phyloP scores from a whole-genome alignment of 2,329 filamentous ascomycete species.

The Trichoderma arundinaceum region DNA sequence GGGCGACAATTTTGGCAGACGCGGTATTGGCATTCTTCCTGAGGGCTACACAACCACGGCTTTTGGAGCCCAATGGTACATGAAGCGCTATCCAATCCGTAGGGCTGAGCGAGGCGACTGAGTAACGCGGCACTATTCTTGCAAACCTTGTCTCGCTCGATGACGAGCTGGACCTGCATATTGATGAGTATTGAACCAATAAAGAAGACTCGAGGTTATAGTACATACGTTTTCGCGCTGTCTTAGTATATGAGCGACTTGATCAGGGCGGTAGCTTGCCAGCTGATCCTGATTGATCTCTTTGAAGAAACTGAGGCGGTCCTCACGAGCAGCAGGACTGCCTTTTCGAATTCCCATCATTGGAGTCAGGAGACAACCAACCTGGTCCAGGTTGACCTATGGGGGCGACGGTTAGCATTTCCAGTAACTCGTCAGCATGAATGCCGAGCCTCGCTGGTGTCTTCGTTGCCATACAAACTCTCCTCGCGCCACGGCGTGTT shows the following conservation, averaged over 20 bases:
- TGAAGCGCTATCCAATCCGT: conserved; percentile 33
- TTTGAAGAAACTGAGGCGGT: conserved; percentile 52
- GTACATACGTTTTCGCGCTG: conserved; percentile 57
- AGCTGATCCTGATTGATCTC: conserved; percentile 53
- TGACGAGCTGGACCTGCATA: conserved; percentile 43
- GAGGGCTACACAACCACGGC: conserved; percentile 48
- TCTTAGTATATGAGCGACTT: conserved; percentile 54
- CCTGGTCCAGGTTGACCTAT: conserved; percentile 44
- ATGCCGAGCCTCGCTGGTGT: not conserved
- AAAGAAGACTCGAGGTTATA: conserved; percentile 33
- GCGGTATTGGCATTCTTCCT: conserved; percentile 56
- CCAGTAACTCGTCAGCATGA: not conserved
- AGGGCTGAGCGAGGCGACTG: conserved; percentile 32
- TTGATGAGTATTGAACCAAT: not conserved
- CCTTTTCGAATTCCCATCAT: conserved; percentile 46
- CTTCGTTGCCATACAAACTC: conserved; percentile 31
- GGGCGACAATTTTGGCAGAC: conserved; percentile 58
- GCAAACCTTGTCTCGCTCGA: conserved; percentile 40
- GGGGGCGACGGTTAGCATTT: conserved; percentile 27
- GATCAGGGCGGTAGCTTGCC: conserved; percentile 52
- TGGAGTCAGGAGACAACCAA: conserved; percentile 44
- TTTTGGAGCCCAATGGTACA: conserved; percentile 37
- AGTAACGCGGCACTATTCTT: conserved; percentile 37
- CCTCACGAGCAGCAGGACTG: conserved; percentile 49
- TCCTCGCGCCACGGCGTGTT: conserved; percentile 39